phyloP scores from a whole-genome alignment of 169 alveolate genomes.

The Babesia sp. region DNA sequence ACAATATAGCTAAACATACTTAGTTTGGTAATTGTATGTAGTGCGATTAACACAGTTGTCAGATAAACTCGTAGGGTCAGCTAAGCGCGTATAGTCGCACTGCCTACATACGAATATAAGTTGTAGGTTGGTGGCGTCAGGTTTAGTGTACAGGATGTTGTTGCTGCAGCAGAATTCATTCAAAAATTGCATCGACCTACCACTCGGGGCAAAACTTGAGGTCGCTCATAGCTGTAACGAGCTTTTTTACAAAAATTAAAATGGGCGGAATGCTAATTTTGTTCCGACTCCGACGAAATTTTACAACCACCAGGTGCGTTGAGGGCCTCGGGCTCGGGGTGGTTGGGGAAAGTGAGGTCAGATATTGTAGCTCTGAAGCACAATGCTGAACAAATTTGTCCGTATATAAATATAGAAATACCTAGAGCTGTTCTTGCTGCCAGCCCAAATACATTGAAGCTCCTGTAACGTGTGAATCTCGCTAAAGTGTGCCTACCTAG shows the following conservation, averaged over 20 bases:
- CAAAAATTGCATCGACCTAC: too few relatives aligned
- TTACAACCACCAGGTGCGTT: conserved; percentile 1
- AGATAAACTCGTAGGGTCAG: conserved; percentile 66
- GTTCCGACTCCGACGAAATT: background rate
- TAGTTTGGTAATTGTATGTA: conserved; percentile 68
- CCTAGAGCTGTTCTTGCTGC: conserved; percentile 33
- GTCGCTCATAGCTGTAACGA: conserved; percentile 50
- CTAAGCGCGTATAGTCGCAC: conserved; percentile 68
- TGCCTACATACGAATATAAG: conserved; percentile 74
- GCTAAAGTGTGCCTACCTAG: conserved; percentile 8
- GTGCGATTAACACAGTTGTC: conserved; percentile 76
- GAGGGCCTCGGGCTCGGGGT: background rate
- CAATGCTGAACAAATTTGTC: conserved; percentile 10
- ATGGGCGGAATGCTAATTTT: background rate
- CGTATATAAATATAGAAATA: background rate
- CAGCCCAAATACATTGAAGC: conserved; percentile 1
- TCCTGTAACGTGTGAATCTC: conserved; percentile 7
- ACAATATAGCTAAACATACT: conserved; percentile 35
- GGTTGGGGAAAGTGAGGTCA: conserved; percentile 11
- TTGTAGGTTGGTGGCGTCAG: conserved; percentile 68
- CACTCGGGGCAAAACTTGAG: conserved; percentile 71
- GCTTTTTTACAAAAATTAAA: too few relatives aligned
- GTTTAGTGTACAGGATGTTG: conserved; percentile 73
- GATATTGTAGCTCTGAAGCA: conserved; percentile 21
- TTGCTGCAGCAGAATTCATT: conserved; percentile 47